A percentile compares a stretch with the other conserved stretches of the same genome.
Evolutionary conservation across 2,329 filamentous ascomycete genomes (phyloP).

Genomic region (Ceratocystis destructans): DNA sequence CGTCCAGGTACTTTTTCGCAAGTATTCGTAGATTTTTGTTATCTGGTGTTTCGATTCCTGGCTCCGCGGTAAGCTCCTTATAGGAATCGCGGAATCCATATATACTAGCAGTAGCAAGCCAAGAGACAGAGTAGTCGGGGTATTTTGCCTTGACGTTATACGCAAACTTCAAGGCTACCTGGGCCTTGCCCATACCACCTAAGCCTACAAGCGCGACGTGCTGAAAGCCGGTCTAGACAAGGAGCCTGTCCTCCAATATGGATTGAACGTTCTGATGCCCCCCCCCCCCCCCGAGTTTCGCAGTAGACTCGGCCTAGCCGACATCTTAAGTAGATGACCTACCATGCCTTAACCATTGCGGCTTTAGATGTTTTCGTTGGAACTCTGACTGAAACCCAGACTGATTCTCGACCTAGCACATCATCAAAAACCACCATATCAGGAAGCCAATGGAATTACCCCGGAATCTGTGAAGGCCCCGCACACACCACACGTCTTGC

Average conservation of each 20-base stretch:
- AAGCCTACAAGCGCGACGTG: not conserved
- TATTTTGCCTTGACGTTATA: not conserved
- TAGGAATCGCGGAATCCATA: not conserved
- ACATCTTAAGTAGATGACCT: too few relatives aligned
- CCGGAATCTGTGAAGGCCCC: too few relatives aligned
- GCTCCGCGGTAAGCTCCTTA: not conserved
- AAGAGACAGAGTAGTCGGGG: not conserved
- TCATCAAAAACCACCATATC: too few relatives aligned
- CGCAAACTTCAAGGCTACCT: not conserved
- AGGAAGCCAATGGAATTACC: too few relatives aligned
- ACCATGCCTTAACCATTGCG: too few relatives aligned
- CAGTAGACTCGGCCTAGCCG: too few relatives aligned
- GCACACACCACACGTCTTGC: too few relatives aligned
- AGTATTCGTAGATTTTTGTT: constrained; percentile 2
- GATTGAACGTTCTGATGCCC: too few relatives aligned
- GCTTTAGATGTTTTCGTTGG: too few relatives aligned
- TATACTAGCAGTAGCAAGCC: not conserved
- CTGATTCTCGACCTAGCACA: too few relatives aligned
- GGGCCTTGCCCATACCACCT: not conserved
- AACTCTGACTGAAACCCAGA: too few relatives aligned
- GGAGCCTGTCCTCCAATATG: not conserved
- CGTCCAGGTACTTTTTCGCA: constrained; percentile 20
- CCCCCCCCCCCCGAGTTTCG: too few relatives aligned
- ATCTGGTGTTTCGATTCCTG: not conserved
- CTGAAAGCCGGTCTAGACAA: not conserved